Conservation (phyloP, 192 early-diverging fungal genomes). For the Backusella sp. region DNA sequence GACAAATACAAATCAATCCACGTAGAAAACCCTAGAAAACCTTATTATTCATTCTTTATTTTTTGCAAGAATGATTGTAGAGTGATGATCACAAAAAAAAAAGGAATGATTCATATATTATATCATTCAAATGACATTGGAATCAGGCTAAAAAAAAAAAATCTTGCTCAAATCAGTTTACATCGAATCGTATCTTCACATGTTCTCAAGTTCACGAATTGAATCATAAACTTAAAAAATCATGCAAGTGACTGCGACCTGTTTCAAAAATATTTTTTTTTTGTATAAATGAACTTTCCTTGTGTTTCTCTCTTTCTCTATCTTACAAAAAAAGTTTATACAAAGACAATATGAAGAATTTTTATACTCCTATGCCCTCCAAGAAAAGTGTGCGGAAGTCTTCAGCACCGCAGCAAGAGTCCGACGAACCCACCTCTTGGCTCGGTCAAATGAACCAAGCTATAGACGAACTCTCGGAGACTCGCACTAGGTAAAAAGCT, state of each 20-base stretch:
- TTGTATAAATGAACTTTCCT: background rate
- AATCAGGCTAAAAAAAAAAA: background rate
- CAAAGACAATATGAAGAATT: background rate
- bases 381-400: background rate
- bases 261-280: constrained; percentile 5
- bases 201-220: background rate
- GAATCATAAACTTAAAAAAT: constrained; percentile 2
- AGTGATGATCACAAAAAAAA: background rate
- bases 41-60: too few species aligned
- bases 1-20: too few species aligned
- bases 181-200: background rate
- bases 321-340: background rate
- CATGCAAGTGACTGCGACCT: constrained; percentile 5
- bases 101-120: background rate
- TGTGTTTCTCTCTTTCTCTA: background rate
- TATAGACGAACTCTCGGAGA: constrained; percentile 51
- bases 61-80: too few species aligned
- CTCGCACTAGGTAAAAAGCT: constrained; percentile 47
- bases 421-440: constrained; percentile 23
- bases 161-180: background rate
- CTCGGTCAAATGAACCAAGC: constrained; percentile 46
- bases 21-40: too few species aligned
- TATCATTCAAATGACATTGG: background rate
- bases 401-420: background rate
- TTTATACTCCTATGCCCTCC: background rate